Conservation (phyloP, 257 asterid species). For the Striga asiatica region DNA sequence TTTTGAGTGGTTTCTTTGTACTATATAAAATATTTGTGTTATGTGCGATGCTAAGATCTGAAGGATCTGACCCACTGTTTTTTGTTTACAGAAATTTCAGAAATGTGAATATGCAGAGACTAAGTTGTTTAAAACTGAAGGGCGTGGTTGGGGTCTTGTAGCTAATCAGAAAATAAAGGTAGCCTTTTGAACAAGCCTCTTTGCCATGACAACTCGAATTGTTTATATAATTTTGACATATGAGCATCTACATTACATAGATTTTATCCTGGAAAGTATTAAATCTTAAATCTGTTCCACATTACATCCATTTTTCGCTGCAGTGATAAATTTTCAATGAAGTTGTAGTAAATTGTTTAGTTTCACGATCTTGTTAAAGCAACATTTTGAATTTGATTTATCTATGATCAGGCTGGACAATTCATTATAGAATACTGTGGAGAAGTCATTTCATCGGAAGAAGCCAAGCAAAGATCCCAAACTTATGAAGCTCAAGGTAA, state of each 20-base stretch:
- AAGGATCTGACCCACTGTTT: constrained; percentile 11
- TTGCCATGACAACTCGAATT: constrained; percentile 2
- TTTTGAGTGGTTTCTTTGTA: not conserved
- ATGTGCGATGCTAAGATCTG: constrained; percentile 6
- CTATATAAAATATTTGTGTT: not conserved
- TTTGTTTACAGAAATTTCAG: constrained; percentile 63
- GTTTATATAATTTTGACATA: not conserved
- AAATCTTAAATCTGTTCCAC: constrained; percentile 9
- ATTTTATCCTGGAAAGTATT: constrained; percentile 2
- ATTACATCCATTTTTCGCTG: not conserved
- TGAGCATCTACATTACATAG: not conserved
- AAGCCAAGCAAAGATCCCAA: constrained; percentile 60
- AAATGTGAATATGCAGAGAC: constrained; percentile 64
- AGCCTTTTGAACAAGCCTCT: constrained; percentile 17
- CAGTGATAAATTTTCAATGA: constrained; percentile 8
- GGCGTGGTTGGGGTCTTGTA: constrained; percentile 92
- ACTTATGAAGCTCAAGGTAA: constrained; percentile 68
- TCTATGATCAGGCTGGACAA: constrained; percentile 62
- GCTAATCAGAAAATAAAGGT: constrained; percentile 72
- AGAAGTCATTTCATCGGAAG: constrained; percentile 74
- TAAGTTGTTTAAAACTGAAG: constrained; percentile 70
- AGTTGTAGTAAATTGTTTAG: not conserved
- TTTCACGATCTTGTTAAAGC: constrained; percentile 4
- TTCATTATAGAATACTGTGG: constrained; percentile 87
- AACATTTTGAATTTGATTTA: constrained; percentile 13